Evolutionary conservation across 164 flowering plant genomes (phyloP).

Genomic region (Aristolochia fimbriata): DNA sequence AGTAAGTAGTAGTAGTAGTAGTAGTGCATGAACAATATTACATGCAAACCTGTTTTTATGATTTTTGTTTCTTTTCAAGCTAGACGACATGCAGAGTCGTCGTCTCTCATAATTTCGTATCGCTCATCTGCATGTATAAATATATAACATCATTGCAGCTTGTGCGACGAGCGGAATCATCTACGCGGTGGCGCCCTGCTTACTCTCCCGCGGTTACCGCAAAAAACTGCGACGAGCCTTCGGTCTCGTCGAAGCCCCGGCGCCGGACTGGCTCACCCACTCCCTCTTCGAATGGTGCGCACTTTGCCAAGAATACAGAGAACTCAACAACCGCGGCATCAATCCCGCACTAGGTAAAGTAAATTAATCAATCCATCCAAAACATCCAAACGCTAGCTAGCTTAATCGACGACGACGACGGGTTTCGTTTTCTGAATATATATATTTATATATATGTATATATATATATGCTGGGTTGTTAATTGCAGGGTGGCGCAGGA

Average conservation of each 20-base stretch:
- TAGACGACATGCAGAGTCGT: no score
- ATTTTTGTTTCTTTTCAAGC: neutral
- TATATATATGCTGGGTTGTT: neutral
- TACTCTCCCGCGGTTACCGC: conserved; percentile 24
- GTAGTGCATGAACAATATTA: neutral
- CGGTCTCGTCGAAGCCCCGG: conserved; percentile 22
- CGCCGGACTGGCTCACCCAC: conserved; percentile 25
- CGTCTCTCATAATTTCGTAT: no score
- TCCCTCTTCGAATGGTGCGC: conserved; percentile 27
- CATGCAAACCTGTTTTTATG: no score
- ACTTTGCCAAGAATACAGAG: conserved; percentile 30
- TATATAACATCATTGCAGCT: no score
- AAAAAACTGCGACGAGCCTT: conserved; percentile 18
- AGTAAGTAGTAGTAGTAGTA: conserved; percentile 12
- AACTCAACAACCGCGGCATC: conserved; percentile 24
- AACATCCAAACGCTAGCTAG: no score
- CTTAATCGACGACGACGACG: no score
- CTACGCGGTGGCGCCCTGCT: conserved; percentile 19
- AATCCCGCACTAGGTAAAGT: conserved; percentile 26
- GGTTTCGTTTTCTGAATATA: no score
- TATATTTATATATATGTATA: no score
- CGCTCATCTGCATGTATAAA: no score
- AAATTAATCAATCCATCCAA: no score
- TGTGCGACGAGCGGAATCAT: conserved; percentile 20
- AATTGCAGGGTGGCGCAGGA: conserved; percentile 1